Conservation (phyloP, 2,329 filamentous ascomycete genomes). For the Pseudomassariella vexata region DNA sequence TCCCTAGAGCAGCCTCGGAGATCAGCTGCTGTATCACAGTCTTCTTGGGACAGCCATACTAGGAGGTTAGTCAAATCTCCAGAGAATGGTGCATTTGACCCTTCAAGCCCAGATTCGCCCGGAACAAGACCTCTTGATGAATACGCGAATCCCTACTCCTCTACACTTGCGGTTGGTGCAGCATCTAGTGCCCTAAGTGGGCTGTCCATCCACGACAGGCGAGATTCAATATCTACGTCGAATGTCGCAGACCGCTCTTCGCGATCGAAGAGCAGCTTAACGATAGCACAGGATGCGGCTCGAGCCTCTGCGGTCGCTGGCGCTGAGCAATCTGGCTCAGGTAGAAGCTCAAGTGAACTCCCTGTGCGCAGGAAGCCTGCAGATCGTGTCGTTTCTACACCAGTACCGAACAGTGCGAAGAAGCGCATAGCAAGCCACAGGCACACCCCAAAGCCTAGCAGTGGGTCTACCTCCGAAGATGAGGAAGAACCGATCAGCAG, state of each 20-base stretch:
- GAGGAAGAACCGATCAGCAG: neutral
- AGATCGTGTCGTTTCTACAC: slow-evolving; percentile 4
- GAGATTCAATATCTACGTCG: slow-evolving; percentile 12
- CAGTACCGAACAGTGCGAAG: slow-evolving; percentile 16
- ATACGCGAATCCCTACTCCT: slow-evolving; percentile 29
- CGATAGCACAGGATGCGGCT: slow-evolving; percentile 12
- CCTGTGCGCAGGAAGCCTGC: slow-evolving; percentile 13
- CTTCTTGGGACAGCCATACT: slow-evolving; percentile 51
- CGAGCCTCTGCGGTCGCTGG: slow-evolving; percentile 1
- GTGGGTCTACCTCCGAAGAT: too few species aligned
- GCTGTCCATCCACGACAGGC: slow-evolving; percentile 21
- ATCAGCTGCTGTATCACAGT: slow-evolving; percentile 24
- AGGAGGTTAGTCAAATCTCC: slow-evolving; percentile 40
- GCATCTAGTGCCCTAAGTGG: slow-evolving; percentile 49
- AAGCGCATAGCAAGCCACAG: neutral
- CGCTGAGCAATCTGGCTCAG: slow-evolving; percentile 2
- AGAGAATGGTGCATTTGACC: slow-evolving; percentile 22
- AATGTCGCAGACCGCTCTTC: slow-evolving; percentile 11
- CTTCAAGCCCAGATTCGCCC: slow-evolving; percentile 20
- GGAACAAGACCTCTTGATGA: slow-evolving; percentile 33
- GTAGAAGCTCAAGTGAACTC: slow-evolving; percentile 11
- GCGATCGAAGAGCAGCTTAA: slow-evolving; percentile 10
- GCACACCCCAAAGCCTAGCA: slow-evolving; percentile 4
- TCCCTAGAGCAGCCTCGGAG: slow-evolving; percentile 19
- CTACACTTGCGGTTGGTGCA: slow-evolving; percentile 47